Conservation (phyloP, 768 basidiomycete genomes). For the Rhodotorula toruloides region DNA sequence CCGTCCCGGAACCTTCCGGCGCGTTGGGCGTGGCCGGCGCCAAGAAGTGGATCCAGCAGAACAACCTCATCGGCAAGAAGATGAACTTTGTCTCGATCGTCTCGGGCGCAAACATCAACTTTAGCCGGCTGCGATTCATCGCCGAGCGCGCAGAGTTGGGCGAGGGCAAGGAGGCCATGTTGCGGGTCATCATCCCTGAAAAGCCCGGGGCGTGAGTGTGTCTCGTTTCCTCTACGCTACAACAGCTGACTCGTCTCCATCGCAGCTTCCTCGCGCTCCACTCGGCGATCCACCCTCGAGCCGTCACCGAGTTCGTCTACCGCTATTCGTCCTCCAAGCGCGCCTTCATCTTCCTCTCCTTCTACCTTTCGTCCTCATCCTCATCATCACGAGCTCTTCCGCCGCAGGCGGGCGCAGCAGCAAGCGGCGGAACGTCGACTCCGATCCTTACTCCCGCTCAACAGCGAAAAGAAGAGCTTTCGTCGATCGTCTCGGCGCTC, state of each 20-base stretch:
- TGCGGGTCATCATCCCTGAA: slow-evolving; percentile 93
- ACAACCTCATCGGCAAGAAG: slow-evolving; percentile 72
- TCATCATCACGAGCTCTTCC: slow-evolving; percentile 47
- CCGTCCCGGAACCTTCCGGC: slow-evolving; percentile 92
- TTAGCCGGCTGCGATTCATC: slow-evolving; percentile 92
- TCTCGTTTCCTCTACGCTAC: background rate
- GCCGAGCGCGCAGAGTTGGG: slow-evolving; percentile 96
- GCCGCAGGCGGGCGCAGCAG: slow-evolving; percentile 28
- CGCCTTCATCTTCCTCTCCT: slow-evolving; percentile 86
- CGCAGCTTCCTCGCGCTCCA: slow-evolving; percentile 82
- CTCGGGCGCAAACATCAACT: slow-evolving; percentile 99
- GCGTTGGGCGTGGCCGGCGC: slow-evolving; percentile 86
- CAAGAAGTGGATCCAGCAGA: slow-evolving; percentile 75
- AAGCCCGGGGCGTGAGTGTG: slow-evolving; percentile 70
- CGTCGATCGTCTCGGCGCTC: slow-evolving; percentile 60
- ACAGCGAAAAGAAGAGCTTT: slow-evolving; percentile 46
- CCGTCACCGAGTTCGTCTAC: slow-evolving; percentile 93
- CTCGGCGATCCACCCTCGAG: slow-evolving; percentile 77
- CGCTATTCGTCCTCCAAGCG: slow-evolving; percentile 64
- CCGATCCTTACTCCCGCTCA: slow-evolving; percentile 43
- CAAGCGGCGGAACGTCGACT: slow-evolving; percentile 22
- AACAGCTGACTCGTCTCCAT: background rate
- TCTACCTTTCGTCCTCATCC: slow-evolving; percentile 60
- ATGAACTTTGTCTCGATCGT: slow-evolving; percentile 86
- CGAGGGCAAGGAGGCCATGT: slow-evolving; percentile 85